Evolutionary conservation across 179 eudicot species (phyloP).

Genomic region (Spergularia azorica): DNA sequence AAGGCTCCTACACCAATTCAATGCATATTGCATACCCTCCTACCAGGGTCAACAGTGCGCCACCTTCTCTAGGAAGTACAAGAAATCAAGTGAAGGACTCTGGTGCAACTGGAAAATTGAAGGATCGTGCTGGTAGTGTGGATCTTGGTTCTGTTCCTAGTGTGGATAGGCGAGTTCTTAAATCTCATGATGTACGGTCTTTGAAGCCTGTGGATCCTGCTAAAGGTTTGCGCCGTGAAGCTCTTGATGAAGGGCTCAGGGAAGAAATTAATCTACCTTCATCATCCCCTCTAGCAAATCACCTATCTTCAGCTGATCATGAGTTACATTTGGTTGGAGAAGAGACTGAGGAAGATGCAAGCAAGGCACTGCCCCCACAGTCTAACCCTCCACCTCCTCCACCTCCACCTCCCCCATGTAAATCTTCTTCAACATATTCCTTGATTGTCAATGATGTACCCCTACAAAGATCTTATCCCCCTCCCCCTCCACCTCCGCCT

Average conservation of each 20-base stretch:
- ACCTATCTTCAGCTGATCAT: conserved; percentile 19
- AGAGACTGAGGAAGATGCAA: conserved; percentile 21
- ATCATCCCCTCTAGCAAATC: conserved; percentile 17
- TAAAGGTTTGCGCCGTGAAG: conserved; percentile 30
- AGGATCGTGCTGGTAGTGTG: conserved; percentile 38
- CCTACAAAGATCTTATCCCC: conserved; percentile 12
- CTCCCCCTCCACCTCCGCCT: conserved; percentile 26
- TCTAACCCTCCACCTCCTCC: conserved; percentile 23
- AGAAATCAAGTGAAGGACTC: conserved; percentile 52
- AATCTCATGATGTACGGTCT: conserved; percentile 24
- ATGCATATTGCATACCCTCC: conserved; percentile 82
- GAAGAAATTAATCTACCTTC: conserved; percentile 32
- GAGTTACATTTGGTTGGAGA: conserved; percentile 28
- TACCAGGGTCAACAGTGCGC: conserved; percentile 72
- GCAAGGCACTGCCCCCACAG: not conserved
- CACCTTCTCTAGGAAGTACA: conserved; percentile 47
- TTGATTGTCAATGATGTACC: conserved; percentile 17
- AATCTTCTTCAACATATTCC: conserved; percentile 18
- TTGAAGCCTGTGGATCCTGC: conserved; percentile 21
- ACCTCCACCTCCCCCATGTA: conserved; percentile 13
- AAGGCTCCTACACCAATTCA: conserved; percentile 68
- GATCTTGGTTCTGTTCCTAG: conserved; percentile 32
- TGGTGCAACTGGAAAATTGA: conserved; percentile 40
- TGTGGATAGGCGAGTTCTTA: conserved; percentile 30
- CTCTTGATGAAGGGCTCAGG: conserved; percentile 27